phyloP scores from a whole-genome alignment of 2,329 filamentous ascomycete genomes.

The Pseudogymnoascus sp. region DNA sequence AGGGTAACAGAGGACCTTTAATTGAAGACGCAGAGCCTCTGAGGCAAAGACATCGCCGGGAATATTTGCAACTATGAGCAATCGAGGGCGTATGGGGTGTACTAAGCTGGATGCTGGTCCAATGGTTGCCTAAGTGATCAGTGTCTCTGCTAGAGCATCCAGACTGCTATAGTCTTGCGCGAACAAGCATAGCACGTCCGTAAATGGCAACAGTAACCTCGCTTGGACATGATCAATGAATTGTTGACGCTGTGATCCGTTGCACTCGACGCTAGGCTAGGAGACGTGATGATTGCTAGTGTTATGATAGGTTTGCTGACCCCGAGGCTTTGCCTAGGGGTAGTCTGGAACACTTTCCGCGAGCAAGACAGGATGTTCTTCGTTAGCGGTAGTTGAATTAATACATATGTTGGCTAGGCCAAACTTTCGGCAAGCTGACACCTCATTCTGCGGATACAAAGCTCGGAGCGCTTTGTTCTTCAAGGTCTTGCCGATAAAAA shows the following conservation, averaged over 20 bases:
- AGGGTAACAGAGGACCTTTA: conserved; percentile 12
- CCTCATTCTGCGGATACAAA: conserved; percentile 16
- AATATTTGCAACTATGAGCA: conserved; percentile 16
- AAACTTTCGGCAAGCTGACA: conserved; percentile 16
- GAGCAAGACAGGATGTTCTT: conserved; percentile 18
- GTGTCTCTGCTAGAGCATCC: conserved; percentile 14
- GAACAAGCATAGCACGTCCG: conserved; percentile 24
- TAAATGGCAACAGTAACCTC: conserved; percentile 21
- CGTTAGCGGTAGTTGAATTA: conserved; percentile 14
- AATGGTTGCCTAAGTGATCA: conserved; percentile 17
- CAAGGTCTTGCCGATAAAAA: conserved; percentile 15
- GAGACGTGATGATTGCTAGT: conserved; percentile 14
- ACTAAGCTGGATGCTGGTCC: conserved; percentile 19
- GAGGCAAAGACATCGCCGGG: conserved; percentile 13
- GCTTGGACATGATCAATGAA: conserved; percentile 15
- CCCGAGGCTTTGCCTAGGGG: conserved; percentile 11
- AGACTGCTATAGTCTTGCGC: conserved; percentile 21
- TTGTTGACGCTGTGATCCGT: conserved; percentile 7
- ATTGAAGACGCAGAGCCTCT: conserved; percentile 14
- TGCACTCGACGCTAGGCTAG: conserved; percentile 12
- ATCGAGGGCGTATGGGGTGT: conserved; percentile 14
- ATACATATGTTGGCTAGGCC: conserved; percentile 17
- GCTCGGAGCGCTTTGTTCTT: conserved; percentile 15
- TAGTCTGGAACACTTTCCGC: conserved; percentile 15
- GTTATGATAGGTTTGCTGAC: conserved; percentile 16